phyloP scores from a whole-genome alignment of 495 filamentous ascomycete genomes.

The Aspergillus baeticus region DNA sequence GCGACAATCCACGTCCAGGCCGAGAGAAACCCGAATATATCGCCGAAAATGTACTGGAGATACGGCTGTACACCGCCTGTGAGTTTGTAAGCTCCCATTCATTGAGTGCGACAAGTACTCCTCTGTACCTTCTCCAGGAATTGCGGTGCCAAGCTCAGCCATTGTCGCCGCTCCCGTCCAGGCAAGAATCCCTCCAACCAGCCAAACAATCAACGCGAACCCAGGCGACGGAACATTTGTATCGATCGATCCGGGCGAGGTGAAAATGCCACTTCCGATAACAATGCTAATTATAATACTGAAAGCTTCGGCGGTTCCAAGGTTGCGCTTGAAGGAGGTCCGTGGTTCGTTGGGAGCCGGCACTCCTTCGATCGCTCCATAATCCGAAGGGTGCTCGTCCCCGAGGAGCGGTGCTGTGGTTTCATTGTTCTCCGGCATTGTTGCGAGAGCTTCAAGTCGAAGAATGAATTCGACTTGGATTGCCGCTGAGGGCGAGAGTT shows the following conservation, averaged over 20 bases:
- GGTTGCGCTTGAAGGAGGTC: constrained; percentile 18
- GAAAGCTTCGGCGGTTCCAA: constrained; percentile 21
- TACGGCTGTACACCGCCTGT: constrained; percentile 21
- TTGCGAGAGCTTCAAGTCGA: background rate
- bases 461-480: background rate
- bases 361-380: background rate
- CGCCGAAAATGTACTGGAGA: constrained; percentile 23
- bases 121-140: constrained; percentile 17
- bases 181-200: constrained; percentile 19
- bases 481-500: background rate
- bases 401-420: constrained; percentile 1
- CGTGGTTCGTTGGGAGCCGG: background rate
- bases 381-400: background rate
- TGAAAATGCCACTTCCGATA: constrained; percentile 24
- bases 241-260: constrained; percentile 21
- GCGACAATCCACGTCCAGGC: constrained; percentile 26
- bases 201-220: constrained; percentile 19
- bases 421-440: constrained; percentile 1
- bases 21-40: constrained; percentile 19
- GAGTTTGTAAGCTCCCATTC: background rate
- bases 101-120: background rate
- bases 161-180: constrained; percentile 23
- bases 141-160: constrained; percentile 21
- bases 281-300: constrained; percentile 25
- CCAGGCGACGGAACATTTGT: constrained; percentile 23